phyloP scores from a whole-genome alignment of 164 flowering plant species.

The Tetrastigma voinierianum region DNA sequence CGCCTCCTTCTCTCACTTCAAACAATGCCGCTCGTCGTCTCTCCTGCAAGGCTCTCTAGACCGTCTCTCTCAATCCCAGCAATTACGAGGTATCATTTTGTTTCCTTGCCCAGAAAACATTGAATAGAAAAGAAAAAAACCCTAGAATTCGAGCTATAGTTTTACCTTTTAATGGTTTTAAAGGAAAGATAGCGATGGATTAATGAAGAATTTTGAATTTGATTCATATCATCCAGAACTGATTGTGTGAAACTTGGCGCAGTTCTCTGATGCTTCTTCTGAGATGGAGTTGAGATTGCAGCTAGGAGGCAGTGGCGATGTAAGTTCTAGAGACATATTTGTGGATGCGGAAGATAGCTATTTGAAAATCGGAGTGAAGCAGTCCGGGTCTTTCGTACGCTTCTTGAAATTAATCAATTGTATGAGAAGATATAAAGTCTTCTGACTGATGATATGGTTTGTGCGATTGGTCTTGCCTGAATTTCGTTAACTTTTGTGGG shows the following conservation, averaged over 20 bases:
- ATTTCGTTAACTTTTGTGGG: background rate
- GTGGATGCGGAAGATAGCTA: slow-evolving; percentile 69
- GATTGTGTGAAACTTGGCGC: slow-evolving; percentile 21
- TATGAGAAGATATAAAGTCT: slow-evolving; percentile 87
- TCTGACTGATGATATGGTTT: slow-evolving; percentile 95
- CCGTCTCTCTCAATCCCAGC: slow-evolving; percentile 31
- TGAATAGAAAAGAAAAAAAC: background rate
- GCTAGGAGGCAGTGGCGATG: slow-evolving; percentile 36
- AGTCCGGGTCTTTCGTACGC: slow-evolving; percentile 48
- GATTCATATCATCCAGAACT: background rate
- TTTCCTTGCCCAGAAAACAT: background rate
- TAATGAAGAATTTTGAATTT: background rate
- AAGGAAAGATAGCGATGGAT: background rate
- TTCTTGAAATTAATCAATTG: slow-evolving; percentile 61
- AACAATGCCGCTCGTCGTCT: slow-evolving; percentile 9
- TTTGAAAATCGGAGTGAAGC: slow-evolving; percentile 46
- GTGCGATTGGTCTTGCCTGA: slow-evolving; percentile 15
- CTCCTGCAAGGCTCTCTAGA: slow-evolving; percentile 33
- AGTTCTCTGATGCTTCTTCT: slow-evolving; percentile 76
- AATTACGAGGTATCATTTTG: slow-evolving; percentile 51
- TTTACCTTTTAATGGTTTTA: too few relatives aligned
- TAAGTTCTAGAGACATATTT: slow-evolving; percentile 48
- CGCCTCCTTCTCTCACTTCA: slow-evolving; percentile 6
- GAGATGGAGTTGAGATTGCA: slow-evolving; percentile 82
- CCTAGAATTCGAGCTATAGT: too few relatives aligned